A percentile compares a stretch with the other conserved stretches of the same genome.
phyloP scores from a whole-genome alignment of 495 filamentous ascomycete genomes.

The Lineolata rhizophorae region DNA sequence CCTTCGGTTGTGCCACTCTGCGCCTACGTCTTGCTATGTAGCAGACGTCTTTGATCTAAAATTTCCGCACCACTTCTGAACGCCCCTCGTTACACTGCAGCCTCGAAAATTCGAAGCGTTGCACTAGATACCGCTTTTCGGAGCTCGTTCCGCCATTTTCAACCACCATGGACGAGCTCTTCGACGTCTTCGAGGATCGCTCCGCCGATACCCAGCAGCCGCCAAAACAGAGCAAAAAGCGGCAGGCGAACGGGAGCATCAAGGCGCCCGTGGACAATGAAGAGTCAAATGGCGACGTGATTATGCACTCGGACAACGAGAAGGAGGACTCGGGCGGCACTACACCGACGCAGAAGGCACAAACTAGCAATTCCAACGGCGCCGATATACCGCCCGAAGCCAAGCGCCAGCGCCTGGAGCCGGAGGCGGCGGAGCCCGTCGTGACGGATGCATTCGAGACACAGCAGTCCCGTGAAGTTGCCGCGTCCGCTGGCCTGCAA shows the following conservation, averaged over 20 bases:
- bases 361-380: too few species aligned
- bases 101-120: too few species aligned
- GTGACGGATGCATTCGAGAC: slow-evolving; percentile 90
- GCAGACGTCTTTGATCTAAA: too few species aligned
- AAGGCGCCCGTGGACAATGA: slow-evolving; percentile 24
- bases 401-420: slow-evolving; percentile 59
- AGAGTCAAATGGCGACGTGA: not conserved
- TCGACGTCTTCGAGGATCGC: slow-evolving; percentile 20
- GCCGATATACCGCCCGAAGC: slow-evolving; percentile 6
- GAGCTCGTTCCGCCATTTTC: too few species aligned
- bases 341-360: too few species aligned
- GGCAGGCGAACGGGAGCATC: slow-evolving; percentile 57
- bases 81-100: too few species aligned
- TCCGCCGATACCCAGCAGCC: slow-evolving; percentile 2
- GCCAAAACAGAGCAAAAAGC: slow-evolving; percentile 16
- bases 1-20: too few species aligned
- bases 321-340: too few species aligned
- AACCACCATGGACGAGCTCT: slow-evolving; percentile 18
- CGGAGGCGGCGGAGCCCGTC: slow-evolving; percentile 55
- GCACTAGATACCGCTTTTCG: too few species aligned
- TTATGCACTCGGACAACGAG: not conserved
- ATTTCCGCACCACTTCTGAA: too few species aligned
- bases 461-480: slow-evolving; percentile 78
- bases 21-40: too few species aligned
- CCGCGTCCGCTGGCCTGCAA: slow-evolving; percentile 62